Percentiles rank a stretch among this genome's conserved stretches.
Evolutionary conservation across 1,139 yeast species (phyloP).

Genomic region (Taphrina communis): DNA sequence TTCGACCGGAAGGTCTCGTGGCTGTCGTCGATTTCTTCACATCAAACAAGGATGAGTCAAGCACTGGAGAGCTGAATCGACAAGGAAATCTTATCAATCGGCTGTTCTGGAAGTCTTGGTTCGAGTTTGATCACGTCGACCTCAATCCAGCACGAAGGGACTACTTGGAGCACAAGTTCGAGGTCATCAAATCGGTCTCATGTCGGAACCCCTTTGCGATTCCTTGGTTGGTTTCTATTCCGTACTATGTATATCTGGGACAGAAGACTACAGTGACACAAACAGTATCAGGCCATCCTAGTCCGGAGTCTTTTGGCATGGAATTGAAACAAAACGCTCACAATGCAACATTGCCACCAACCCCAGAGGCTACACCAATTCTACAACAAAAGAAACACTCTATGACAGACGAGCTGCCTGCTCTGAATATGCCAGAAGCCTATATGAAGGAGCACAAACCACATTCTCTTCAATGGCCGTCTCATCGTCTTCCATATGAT

Average conservation of each 20-base stretch:
- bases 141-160: conserved; percentile 82
- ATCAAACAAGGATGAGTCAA: conserved; percentile 49
- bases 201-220: conserved; percentile 59
- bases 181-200: conserved; percentile 76
- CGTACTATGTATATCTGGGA: conserved; percentile 83
- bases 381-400: conserved; percentile 18
- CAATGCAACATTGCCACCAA: conserved; percentile 21
- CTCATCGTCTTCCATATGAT: conserved; percentile 72
- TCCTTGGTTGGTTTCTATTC: conserved; percentile 65
- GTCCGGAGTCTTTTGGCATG: not conserved
- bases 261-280: conserved; percentile 3
- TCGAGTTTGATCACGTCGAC: conserved; percentile 80
- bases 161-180: conserved; percentile 78
- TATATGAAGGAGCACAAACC: not conserved
- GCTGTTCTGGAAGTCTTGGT: conserved; percentile 87
- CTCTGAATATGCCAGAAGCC: conserved; percentile 18
- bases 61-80: conserved; percentile 17
- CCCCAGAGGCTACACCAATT: conserved; percentile 34
- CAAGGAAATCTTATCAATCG: conserved; percentile 49
- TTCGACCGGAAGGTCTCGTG: conserved; percentile 64
- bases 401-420: conserved; percentile 20
- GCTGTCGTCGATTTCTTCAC: conserved; percentile 83
- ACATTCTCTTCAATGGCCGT: conserved; percentile 15
- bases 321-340: not conserved
- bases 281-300: not conserved